Base-by-base conservation (phyloP, 805 yeast species). In the Wickerhamomyces chaumierensis region DNA sequence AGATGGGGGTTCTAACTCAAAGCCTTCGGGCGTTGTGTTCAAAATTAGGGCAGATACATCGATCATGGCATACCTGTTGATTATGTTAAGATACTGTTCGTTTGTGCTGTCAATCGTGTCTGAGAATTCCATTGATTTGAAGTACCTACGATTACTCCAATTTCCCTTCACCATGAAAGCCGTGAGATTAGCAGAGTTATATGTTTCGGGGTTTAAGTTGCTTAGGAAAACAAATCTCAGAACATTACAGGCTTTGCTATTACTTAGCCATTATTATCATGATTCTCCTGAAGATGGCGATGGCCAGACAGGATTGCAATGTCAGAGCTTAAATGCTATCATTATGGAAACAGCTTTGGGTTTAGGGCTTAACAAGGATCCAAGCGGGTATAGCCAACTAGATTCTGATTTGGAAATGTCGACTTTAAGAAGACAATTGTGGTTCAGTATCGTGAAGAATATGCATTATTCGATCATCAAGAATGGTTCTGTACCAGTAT, bases 331-430 rank as follows among this genome's bases (percentile, higher is more conserved):
- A 17, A 53, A 57, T 13, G 66, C 63, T 0, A 46, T 66, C 31
- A 49, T 63, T 4, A 42, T 62, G 7, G 73, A 69, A 39, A 62
- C 65, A 58, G 71, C 72, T 0, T 42, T 61, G 16, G 51, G 62
- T 3, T 45, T 70, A 40, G 77, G 76, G 0, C 47, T 72, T 31
- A 58, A 71, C 44, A 51, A 71, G 35, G 78, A 72, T 34, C 75
- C 76, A 0, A 49, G 47, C 14, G 42, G 42, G 5, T 58, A 46
- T 20, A 11, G 36, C 21, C 52, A 39, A 44, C 39, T 36, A 1
- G 18, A n/a, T 1, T 36, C 34, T 17, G 37, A 47, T 37, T 13
- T 38, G 13, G 16, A 15, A 5, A 44, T 35, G 18, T 34, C 41
- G 1, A 44, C 47, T 29, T 18, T 47, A 17, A 42, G 51, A 38